Evolutionary conservation across 2,329 filamentous ascomycete species (phyloP).

Genomic region (Sarocladiaceae sp.): DNA sequence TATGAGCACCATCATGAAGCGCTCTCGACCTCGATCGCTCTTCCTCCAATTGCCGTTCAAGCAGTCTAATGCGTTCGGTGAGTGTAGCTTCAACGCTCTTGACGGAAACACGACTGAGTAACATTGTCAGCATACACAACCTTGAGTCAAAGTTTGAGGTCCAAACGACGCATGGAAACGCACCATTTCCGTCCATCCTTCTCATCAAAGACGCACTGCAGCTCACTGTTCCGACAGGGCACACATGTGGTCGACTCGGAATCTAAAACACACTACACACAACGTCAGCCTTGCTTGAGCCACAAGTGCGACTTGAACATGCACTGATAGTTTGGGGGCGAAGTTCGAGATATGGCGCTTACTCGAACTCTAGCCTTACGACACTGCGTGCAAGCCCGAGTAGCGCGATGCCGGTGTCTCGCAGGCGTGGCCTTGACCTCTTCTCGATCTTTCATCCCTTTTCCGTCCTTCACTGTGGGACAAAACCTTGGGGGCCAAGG

Average conservation of each 20-base stretch:
- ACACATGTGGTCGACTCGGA: constrained; percentile 7
- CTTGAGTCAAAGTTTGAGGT: not conserved
- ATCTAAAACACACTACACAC: constrained; percentile 9
- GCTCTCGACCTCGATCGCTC: not conserved
- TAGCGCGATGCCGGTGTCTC: constrained; percentile 12
- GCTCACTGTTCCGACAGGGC: constrained; percentile 9
- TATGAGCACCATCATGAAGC: not conserved
- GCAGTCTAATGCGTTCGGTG: constrained; percentile 6
- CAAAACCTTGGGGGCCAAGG: not conserved
- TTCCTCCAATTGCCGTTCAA: constrained; percentile 9
- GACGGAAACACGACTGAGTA: constrained; percentile 9
- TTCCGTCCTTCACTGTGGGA: too few species aligned
- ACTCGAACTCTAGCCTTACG: constrained; percentile 11
- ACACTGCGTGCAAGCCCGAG: constrained; percentile 11
- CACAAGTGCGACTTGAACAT: too few species aligned
- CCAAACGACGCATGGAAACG: too few species aligned
- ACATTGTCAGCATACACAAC: not conserved
- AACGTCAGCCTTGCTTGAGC: not conserved
- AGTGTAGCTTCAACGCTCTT: constrained; percentile 10
- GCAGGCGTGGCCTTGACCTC: not conserved
- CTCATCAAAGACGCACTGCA: constrained; percentile 11
- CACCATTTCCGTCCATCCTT: constrained; percentile 13
- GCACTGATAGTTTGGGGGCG: too few species aligned
- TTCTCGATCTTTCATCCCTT: not conserved
- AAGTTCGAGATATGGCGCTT: too few species aligned